These are phyloP conservation scores for Phyllosticta paracitricarpa DNA, from an alignment of 2,329 filamentous ascomycete genomes.

Conservation along the genomic window DNA sequence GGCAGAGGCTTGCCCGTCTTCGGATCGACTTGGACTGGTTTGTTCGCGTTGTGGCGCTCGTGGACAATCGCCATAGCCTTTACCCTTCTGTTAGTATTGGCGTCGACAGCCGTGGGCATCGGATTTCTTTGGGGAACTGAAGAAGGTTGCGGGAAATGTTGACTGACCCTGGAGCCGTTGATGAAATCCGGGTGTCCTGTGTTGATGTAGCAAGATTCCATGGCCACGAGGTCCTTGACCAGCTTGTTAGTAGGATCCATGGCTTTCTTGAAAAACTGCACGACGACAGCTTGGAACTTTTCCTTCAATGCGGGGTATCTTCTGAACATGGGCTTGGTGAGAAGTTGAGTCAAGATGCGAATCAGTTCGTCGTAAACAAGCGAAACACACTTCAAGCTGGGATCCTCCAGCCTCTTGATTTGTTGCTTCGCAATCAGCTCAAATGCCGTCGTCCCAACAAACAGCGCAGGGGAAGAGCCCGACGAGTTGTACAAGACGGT, in stretches of 20 bases:
- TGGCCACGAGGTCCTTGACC: slow-evolving; percentile 80
- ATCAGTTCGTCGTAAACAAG: slow-evolving; percentile 96
- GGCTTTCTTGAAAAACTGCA: slow-evolving; percentile 92
- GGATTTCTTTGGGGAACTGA: slow-evolving; percentile 21
- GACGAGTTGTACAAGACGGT: slow-evolving; percentile 98
- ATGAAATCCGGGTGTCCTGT: slow-evolving; percentile 97
- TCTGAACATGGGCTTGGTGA: slow-evolving; percentile 81
- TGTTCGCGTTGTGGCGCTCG: slow-evolving; percentile 70
- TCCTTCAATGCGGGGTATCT: slow-evolving; percentile 93
- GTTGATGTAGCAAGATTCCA: slow-evolving; percentile 98
- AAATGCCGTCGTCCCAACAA: slow-evolving; percentile 96
- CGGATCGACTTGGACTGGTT: slow-evolving; percentile 90
- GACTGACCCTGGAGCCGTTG: slow-evolving; percentile 69
- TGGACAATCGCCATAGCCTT: slow-evolving; percentile 96
- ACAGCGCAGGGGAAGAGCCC: slow-evolving; percentile 91
- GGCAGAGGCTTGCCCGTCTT: slow-evolving; percentile 95
- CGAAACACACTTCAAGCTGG: slow-evolving; percentile 93
- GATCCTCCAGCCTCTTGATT: slow-evolving; percentile 92
- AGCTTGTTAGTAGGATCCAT: slow-evolving; percentile 99
- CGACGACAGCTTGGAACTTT: slow-evolving; percentile 89
- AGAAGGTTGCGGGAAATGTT: neutral
- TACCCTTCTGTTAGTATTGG: neutral
- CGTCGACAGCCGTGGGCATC: neutral
- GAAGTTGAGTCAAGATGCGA: slow-evolving; percentile 81
- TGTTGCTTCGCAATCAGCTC: slow-evolving; percentile 98